These are phyloP conservation scores for Ustilago trichophora DNA, from an alignment of 1,284 basidiomycete species.

Conservation along the genomic window DNA sequence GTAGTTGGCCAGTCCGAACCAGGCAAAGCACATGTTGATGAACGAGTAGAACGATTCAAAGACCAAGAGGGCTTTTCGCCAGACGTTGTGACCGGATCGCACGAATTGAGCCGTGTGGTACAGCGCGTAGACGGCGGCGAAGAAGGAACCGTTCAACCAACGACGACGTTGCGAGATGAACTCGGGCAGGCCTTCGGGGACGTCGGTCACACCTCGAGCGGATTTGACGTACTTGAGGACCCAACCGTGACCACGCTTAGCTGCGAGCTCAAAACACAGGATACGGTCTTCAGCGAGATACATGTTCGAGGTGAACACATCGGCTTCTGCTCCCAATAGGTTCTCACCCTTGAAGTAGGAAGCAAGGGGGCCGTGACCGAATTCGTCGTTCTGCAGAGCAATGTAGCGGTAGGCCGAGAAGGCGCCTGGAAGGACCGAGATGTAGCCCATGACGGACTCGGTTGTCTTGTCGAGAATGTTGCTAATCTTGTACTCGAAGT, in stretches of 20 bases:
- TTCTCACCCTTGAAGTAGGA: constrained; percentile 98
- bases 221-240: constrained; percentile 94
- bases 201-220: constrained; percentile 92
- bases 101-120: constrained; percentile 82
- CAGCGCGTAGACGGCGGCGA: constrained; percentile 76
- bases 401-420: constrained; percentile 75
- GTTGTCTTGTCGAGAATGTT: constrained; percentile 66
- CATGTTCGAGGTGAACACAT: constrained; percentile 85
- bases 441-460: constrained; percentile 64
- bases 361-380: constrained; percentile 85
- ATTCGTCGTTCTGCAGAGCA: constrained; percentile 85
- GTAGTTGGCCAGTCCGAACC: constrained; percentile 90
- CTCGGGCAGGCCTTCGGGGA: constrained; percentile 90
- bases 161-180: constrained; percentile 92
- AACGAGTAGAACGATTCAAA: constrained; percentile 86
- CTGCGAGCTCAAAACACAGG: constrained; percentile 90
- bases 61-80: constrained; percentile 79
- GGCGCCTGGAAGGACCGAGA: constrained; percentile 57
- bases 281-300: constrained; percentile 77
- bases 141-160: constrained; percentile 90
- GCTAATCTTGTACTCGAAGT: constrained; percentile 86
- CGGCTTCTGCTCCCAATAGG: constrained; percentile 85
- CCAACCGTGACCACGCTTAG: constrained; percentile 89
- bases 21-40: constrained; percentile 87
- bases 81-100: constrained; percentile 81